Conservation (phyloP, 495 filamentous ascomycete species). For the Tuber brumale region DNA sequence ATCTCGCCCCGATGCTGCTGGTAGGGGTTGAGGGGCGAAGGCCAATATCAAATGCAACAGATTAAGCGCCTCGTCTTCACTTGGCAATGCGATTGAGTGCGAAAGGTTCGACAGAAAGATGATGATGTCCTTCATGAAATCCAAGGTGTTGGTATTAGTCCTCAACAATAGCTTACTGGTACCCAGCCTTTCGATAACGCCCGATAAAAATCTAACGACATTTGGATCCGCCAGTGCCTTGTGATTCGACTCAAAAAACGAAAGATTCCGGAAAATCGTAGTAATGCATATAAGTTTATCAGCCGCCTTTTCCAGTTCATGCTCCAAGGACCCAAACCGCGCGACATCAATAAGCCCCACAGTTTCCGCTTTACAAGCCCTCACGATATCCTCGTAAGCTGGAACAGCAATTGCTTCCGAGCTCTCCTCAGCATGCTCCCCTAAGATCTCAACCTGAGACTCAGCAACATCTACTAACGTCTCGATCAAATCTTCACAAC, state of each 20-base stretch:
- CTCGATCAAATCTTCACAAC: constrained; percentile 84
- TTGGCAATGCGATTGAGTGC: constrained; percentile 70
- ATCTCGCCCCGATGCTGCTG: constrained; percentile 50
- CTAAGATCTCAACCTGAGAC: constrained; percentile 71
- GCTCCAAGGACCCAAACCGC: constrained; percentile 67
- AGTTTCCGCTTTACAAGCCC: constrained; percentile 65
- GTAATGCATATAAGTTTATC: constrained; percentile 86
- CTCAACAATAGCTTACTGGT: constrained; percentile 82
- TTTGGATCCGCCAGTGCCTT: constrained; percentile 60
- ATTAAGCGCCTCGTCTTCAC: constrained; percentile 78
- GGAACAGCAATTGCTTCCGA: constrained; percentile 73
- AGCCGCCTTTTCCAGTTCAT: constrained; percentile 76
- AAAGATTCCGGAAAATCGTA: constrained; percentile 87
- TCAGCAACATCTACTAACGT: constrained; percentile 84
- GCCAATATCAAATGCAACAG: constrained; percentile 83
- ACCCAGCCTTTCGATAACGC: constrained; percentile 75
- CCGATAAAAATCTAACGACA: constrained; percentile 72
- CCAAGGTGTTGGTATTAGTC: constrained; percentile 70
- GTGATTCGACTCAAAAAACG: constrained; percentile 74
- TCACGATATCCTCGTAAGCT: constrained; percentile 80
- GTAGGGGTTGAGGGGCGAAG: constrained; percentile 70
- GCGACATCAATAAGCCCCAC: constrained; percentile 61
- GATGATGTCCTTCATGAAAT: constrained; percentile 95
- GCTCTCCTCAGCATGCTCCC: constrained; percentile 71
- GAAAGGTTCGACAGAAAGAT: constrained; percentile 82